Percentiles rank a stretch among this genome's conserved stretches.
phyloP scores from a whole-genome alignment of 768 basidiomycete genomes.

The Brasilioporus rufonigricans region DNA sequence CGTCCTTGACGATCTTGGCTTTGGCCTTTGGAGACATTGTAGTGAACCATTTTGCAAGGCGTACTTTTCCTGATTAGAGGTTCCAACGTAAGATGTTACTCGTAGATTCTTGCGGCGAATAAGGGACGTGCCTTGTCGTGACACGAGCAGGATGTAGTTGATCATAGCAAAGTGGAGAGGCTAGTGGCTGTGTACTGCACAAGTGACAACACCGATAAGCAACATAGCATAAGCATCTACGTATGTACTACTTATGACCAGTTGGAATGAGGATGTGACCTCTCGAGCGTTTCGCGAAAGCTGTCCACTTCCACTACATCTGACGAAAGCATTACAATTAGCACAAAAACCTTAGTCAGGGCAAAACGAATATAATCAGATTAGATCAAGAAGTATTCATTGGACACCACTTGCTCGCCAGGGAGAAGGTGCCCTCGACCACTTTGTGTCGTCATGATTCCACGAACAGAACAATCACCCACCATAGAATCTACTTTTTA shows the following conservation, averaged over 20 bases:
- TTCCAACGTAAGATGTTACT: slow-evolving; percentile 9
- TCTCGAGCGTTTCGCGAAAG: no score
- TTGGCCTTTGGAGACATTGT: slow-evolving; percentile 80
- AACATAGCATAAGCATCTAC: background rate
- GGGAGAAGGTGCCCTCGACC: slow-evolving; percentile 64
- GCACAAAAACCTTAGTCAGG: background rate
- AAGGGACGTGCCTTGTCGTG: slow-evolving; percentile 71
- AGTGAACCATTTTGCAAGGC: slow-evolving; percentile 94
- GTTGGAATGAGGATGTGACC: no score
- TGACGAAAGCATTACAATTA: slow-evolving; percentile 8
- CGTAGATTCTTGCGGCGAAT: slow-evolving; percentile 1
- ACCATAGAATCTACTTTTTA: slow-evolving; percentile 21
- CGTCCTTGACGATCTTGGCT: slow-evolving; percentile 92
- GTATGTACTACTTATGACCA: background rate
- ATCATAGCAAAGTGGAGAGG: slow-evolving; percentile 50
- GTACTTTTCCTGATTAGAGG: slow-evolving; percentile 70
- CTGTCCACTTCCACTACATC: background rate
- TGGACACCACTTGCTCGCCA: slow-evolving; percentile 42
- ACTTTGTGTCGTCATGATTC: slow-evolving; percentile 71
- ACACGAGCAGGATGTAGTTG: slow-evolving; percentile 91
- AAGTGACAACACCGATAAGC: no score
- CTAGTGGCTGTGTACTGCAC: slow-evolving; percentile 25
- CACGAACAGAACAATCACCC: slow-evolving; percentile 8
- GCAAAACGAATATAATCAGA: slow-evolving; percentile 52
- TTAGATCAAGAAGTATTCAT: slow-evolving; percentile 87